These are phyloP conservation scores for Solanum hybrid DNA, from an alignment of 305 asterid genomes.

Conservation along the genomic window DNA sequence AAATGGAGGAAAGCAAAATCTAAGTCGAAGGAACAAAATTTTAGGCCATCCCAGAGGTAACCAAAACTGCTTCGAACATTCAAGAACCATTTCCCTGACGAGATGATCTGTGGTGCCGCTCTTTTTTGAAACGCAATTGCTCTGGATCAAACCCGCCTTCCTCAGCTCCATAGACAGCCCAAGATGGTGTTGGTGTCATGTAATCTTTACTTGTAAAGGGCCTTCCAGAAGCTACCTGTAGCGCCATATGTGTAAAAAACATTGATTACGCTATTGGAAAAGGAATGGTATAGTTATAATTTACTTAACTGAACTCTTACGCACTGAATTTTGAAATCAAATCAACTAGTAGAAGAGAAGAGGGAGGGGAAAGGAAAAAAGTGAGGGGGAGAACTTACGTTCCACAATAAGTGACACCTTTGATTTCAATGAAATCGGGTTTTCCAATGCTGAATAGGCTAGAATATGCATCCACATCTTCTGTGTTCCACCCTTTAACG, in stretches of 20 bases:
- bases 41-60: not conserved
- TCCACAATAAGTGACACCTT: constrained; percentile 98
- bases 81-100: constrained; percentile 19
- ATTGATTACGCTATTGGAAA: not conserved
- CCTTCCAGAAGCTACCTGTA: constrained; percentile 61
- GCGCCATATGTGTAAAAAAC: not conserved
- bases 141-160: constrained; percentile 96
- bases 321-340: not conserved
- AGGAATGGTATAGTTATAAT: not conserved
- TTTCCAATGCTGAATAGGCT: constrained; percentile 56
- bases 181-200: constrained; percentile 80
- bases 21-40: constrained; percentile 9
- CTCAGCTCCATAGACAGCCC: constrained; percentile 88
- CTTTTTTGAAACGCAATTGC: constrained; percentile 65
- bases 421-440: constrained; percentile 88
- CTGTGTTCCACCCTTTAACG: constrained; percentile 95
- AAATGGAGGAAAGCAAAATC: not conserved
- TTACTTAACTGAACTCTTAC: not conserved
- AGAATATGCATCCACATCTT: constrained; percentile 81
- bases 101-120: constrained; percentile 53
- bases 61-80: not conserved
- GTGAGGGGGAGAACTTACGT: constrained; percentile 38
- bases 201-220: constrained; percentile 71
- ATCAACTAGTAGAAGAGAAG: not conserved
- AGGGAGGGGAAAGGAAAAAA: not conserved